A percentile compares a stretch with the other conserved stretches of the same genome.
Conservation (phyloP, 495 filamentous ascomycete genomes). For the Lasiosphaeria miniovina region DNA sequence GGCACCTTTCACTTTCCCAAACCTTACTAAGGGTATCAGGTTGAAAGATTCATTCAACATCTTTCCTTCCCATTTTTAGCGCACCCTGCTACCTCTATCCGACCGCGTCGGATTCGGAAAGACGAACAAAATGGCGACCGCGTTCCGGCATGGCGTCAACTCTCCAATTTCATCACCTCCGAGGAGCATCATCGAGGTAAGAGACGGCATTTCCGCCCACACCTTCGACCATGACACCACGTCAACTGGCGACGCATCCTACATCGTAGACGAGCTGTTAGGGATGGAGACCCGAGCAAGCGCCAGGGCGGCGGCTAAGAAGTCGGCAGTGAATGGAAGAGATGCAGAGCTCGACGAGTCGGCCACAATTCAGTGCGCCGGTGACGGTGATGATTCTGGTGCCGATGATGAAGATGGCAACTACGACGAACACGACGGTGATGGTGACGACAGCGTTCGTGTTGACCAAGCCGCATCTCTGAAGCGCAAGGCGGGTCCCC, state of each 20-base stretch:
- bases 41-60: no score
- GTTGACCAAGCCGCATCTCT: conserved; percentile 1
- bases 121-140: neutral
- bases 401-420: no score
- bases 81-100: no score
- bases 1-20: no score
- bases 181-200: conserved; percentile 8
- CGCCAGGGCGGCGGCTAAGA: neutral
- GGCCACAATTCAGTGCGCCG: no score
- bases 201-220: neutral
- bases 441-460: neutral
- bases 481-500: neutral
- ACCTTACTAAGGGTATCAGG: no score
- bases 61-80: no score
- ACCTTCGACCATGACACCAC: neutral
- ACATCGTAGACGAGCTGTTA: neutral
- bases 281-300: neutral
- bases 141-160: neutral
- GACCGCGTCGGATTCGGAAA: no score
- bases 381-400: no score
- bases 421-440: no score
- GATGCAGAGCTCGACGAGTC: neutral
- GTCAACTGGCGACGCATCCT: neutral
- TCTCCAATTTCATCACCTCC: conserved; percentile 20
- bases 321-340: no score